Percentiles rank a stretch among this genome's conserved stretches.
These are phyloP conservation scores for Carex myosuroides DNA, from an alignment of 176 grass and related monocot genomes.

Conservation along the genomic window DNA sequence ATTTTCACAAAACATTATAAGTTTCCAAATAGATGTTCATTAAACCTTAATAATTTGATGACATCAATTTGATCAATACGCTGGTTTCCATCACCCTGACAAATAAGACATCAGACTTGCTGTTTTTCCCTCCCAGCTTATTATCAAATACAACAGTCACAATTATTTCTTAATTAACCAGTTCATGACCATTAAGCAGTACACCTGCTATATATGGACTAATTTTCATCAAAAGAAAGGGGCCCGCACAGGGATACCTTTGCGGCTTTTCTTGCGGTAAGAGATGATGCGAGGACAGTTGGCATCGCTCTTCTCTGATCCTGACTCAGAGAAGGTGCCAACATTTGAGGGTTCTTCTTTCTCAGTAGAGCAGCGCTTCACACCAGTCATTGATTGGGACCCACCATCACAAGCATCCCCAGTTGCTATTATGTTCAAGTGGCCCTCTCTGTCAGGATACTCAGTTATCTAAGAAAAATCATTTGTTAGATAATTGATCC, in stretches of 20 bases:
- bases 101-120: background rate
- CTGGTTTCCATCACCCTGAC: background rate
- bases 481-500: background rate
- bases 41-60: background rate
- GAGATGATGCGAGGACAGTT: background rate
- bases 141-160: background rate
- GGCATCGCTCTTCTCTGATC: background rate
- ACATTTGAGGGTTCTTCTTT: background rate
- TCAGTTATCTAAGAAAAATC: background rate
- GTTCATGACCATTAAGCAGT: background rate
- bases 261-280: constrained; percentile 14
- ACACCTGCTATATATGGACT: background rate
- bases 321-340: background rate
- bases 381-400: background rate
- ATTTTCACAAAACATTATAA: background rate
- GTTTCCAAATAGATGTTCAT: background rate
- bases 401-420: background rate
- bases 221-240: background rate
- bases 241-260: constrained; percentile 5
- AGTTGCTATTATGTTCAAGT: background rate
- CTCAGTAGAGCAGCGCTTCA: background rate
- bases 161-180: background rate
- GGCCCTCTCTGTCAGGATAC: background rate
- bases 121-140: background rate
- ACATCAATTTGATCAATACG: background rate